Evolutionary conservation across 768 basidiomycete genomes (phyloP).

Genomic region (Roridomyces roridus): DNA sequence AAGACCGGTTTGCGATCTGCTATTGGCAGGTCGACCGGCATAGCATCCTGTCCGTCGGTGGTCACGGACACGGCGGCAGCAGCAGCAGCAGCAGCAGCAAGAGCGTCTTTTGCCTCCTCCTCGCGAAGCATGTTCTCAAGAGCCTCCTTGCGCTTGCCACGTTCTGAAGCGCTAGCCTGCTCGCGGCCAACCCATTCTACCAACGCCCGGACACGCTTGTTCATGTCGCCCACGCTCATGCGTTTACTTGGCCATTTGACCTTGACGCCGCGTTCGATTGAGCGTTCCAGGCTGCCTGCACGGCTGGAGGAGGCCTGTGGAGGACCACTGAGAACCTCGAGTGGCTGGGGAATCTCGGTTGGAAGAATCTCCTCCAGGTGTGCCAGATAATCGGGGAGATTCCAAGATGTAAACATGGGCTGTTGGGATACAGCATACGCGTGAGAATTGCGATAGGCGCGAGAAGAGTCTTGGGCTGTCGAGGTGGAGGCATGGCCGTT

Average conservation of each 20-base stretch:
- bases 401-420: slow-evolving; percentile 85
- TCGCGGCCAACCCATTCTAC: slow-evolving; percentile 95
- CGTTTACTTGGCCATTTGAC: slow-evolving; percentile 94
- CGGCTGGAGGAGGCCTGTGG: slow-evolving; percentile 39
- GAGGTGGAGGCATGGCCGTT: slow-evolving; percentile 43
- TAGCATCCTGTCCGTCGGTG: slow-evolving; percentile 25
- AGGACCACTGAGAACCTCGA: slow-evolving; percentile 64
- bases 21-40: slow-evolving; percentile 37
- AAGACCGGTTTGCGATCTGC: slow-evolving; percentile 11
- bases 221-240: slow-evolving; percentile 97
- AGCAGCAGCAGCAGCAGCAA: too few species aligned
- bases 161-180: slow-evolving; percentile 77
- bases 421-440: slow-evolving; percentile 82
- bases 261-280: slow-evolving; percentile 79
- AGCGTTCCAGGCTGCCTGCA: slow-evolving; percentile 64
- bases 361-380: slow-evolving; percentile 88
- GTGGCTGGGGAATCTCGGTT: slow-evolving; percentile 71
- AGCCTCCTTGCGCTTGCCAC: slow-evolving; percentile 71
- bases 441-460: slow-evolving; percentile 81
- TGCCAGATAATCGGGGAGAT: slow-evolving; percentile 90
- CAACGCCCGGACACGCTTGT: slow-evolving; percentile 88
- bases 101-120: slow-evolving; percentile 25
- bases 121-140: slow-evolving; percentile 61
- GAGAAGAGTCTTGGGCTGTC: slow-evolving; percentile 54
- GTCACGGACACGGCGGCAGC: too few species aligned